Base-by-base conservation (phyloP, 768 basidiomycete species). In the Cyclocybe cylindracea region DNA sequence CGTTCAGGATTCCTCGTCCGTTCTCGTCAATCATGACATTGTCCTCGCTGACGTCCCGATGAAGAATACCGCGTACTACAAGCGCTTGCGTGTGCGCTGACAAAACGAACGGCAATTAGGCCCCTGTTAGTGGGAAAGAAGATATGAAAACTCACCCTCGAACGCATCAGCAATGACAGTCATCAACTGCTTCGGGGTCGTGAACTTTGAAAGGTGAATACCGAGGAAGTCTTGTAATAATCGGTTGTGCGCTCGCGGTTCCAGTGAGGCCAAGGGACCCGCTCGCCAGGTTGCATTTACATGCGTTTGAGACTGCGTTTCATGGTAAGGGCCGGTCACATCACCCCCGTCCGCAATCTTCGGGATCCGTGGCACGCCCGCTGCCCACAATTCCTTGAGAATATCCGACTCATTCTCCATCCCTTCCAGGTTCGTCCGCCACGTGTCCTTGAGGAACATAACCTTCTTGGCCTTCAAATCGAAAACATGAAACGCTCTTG, bases 391-490 rank as follows among this genome's bases (percentile, higher is more conserved):
- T 14, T 38, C 29, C 14, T 16, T 32, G 14, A 66, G 56, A 19
- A 62, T 59, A 4, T 58, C 57, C 5, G 47, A 50, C 49, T 70
- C 70, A 8, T 59, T 51, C 36, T 51, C 37, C 24, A 52, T 40
- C 14, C 51, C 57, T 6, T 19, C 34, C 16, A 32, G 37, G 35
- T 37, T 34, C 1, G 39, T 16, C 18, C 65, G 46, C 70, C 70
- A 71, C n/a, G 44, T 51, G 43, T 71, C 70, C 55, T 68, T 70
- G 19, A 70, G 40, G 47, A 66, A 69, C 6, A 62, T 60, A 6
- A 62, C 41, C 38, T 46, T 37, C 4, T 48, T 49, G 10, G 33
- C 14, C 19, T 10, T 36, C 10, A 45, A 24, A 36, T 61, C 54
- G 5, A 45, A 58, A 10, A 47, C 63, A 2, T 46, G 43, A 19